Base-by-base conservation (phyloP, 2,329 filamentous ascomycete species). In the Aspergillus bombycis region DNA sequence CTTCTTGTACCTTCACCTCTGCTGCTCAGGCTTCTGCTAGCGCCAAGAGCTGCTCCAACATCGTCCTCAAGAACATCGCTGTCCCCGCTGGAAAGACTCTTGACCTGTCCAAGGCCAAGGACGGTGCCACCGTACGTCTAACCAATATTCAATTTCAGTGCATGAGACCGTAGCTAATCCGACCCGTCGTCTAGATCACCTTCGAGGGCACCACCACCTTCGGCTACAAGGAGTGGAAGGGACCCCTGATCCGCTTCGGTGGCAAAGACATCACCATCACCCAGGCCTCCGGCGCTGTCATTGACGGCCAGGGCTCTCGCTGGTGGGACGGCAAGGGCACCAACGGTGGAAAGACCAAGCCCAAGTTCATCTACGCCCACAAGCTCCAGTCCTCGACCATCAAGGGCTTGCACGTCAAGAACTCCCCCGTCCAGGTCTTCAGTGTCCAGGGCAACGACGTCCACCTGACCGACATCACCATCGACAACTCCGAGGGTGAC, bases 171-270 rank as follows among this genome's bases (percentile, higher is more conserved):
- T 58, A 48, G 48, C 46, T 23, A 30, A 11, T 14, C 8, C 38
- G 21, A 11, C 3, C 5, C 34, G n/a, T 19, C 16, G 1, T 52
- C 12, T 57, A 80, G 76, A 83, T 90, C 65, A 85, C 84, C 67
- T 91, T 91, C 77, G 76, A 86, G 65, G 89, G 89, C 38, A 86
- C 81, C 21, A 91, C 88, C 21, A 86, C 84, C 58, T 91, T 89
- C 71, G 88, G 81, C 28, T 90, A 89, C 77, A 79, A 85, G 65
- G 85, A 89, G 70, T 91, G 88, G 88, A 74, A 73, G 1, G 89
- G 89, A 0, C 88, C 88, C 55, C 81, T 91, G 8, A 82, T 91
- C 71, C 83, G 83, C 45, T 80, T 91, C 67, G 84, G 84, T 0
- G 89, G 89, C 48, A 84, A 77, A 36, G 78, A 80, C 64, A 81